Percentiles rank a stretch among this genome's conserved stretches.
Evolutionary conservation across 1,139 yeast species (phyloP).

Genomic region (Kodamaea sp.): DNA sequence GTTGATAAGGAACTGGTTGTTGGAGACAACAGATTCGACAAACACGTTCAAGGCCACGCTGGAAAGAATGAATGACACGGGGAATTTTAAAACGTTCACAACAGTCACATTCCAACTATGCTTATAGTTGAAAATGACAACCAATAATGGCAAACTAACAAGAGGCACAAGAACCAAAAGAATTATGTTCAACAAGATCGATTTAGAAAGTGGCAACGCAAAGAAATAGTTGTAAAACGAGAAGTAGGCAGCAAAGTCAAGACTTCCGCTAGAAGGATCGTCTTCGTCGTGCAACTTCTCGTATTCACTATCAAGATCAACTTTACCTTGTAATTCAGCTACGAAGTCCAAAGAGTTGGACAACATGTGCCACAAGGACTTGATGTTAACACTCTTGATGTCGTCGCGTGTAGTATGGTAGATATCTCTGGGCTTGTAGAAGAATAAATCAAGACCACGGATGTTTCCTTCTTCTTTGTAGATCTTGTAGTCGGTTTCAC

Average conservation of each 20-base stretch:
- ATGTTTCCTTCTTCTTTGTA: conserved; percentile 62
- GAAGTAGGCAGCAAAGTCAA: conserved; percentile 57
- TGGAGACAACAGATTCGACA: conserved; percentile 30
- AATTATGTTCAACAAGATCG: conserved; percentile 50
- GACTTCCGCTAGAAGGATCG: conserved; percentile 7
- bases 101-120: conserved; percentile 51
- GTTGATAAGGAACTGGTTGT: conserved; percentile 62
- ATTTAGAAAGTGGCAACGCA: conserved; percentile 48
- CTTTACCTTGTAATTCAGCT: conserved; percentile 37
- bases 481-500: conserved; percentile 85
- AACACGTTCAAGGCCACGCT: conserved; percentile 35
- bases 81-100: conserved; percentile 48
- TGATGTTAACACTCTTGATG: conserved; percentile 61
- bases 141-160: conserved; percentile 46
- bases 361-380: conserved; percentile 82
- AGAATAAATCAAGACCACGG: conserved; percentile 76
- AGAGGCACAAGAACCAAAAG: conserved; percentile 59
- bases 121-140: conserved; percentile 46
- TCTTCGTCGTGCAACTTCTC: conserved; percentile 1
- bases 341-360: conserved; percentile 64
- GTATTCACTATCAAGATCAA: conserved; percentile 39
- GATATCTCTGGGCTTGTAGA: conserved; percentile 69
- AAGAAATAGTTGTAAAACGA: conserved; percentile 64
- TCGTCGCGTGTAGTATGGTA: conserved; percentile 81
- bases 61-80: conserved; percentile 54